A percentile compares a stretch with the other conserved stretches of the same genome.
phyloP scores from a whole-genome alignment of 371 early-diverging fungal species.

The Mortierella polycephala region DNA sequence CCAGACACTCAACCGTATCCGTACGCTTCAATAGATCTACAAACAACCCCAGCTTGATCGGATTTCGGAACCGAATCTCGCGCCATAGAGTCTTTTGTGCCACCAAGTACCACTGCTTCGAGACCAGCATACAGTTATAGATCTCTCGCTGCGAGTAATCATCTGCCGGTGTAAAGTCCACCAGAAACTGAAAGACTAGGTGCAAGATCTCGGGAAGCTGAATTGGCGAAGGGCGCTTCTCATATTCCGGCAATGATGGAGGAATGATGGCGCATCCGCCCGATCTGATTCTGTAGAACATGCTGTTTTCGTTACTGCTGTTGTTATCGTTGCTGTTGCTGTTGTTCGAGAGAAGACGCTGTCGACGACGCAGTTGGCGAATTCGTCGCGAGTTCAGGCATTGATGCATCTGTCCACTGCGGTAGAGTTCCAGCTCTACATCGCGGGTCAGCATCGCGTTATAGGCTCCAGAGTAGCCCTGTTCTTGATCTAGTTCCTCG shows the following conservation, averaged over 20 bases:
- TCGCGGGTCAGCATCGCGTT: constrained; percentile 21
- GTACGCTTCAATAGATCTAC: constrained; percentile 41
- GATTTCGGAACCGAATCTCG: constrained; percentile 45
- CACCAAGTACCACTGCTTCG: constrained; percentile 51
- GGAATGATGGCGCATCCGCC: constrained; percentile 9
- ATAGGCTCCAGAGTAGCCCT: constrained; percentile 13
- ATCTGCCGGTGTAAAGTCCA: constrained; percentile 37
- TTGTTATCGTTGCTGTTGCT: background rate
- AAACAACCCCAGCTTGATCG: constrained; percentile 24
- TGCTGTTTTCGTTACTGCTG: background rate
- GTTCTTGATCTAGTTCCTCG: background rate
- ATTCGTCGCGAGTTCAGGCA: background rate
- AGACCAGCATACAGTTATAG: constrained; percentile 39
- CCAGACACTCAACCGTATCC: constrained; percentile 34
- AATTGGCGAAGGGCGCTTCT: constrained; percentile 32
- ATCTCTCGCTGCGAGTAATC: constrained; percentile 52
- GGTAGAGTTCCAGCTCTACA: constrained; percentile 26
- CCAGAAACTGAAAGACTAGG: constrained; percentile 43
- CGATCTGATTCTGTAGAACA: constrained; percentile 8
- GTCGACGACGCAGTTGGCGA: constrained; percentile 22
- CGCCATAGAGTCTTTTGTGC: constrained; percentile 54
- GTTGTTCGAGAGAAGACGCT: constrained; percentile 26
- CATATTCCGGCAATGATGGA: constrained; percentile 10
- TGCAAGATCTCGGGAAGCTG: constrained; percentile 52
- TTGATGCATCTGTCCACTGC: constrained; percentile 10